Percentiles rank a stretch among this genome's conserved stretches.
Conservation (phyloP, 2,329 filamentous ascomycete genomes). For the Beauveria asiatica region DNA sequence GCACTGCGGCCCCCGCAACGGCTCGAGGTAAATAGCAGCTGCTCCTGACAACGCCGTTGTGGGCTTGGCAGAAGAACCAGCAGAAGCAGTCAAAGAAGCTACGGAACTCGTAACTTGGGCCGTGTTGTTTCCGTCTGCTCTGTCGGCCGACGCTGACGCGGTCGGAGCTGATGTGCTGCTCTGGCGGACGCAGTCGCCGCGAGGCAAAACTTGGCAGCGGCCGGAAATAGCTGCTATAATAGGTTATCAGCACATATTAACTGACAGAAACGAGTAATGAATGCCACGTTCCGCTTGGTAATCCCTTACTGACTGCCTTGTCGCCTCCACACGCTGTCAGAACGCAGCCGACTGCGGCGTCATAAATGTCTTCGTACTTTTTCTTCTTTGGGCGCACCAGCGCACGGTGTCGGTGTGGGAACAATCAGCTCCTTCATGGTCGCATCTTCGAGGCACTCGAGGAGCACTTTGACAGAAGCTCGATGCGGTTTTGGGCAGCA, state of each 20-base stretch:
- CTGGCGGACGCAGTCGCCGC: slow-evolving; percentile 11
- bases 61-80: background rate
- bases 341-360: slow-evolving; percentile 20
- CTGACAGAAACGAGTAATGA: background rate
- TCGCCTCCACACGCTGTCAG: slow-evolving; percentile 20
- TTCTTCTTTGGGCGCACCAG: slow-evolving; percentile 20
- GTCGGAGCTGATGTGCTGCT: slow-evolving; percentile 1
- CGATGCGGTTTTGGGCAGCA: slow-evolving; percentile 14
- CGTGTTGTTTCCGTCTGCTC: background rate
- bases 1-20: background rate
- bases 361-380: slow-evolving; percentile 22
- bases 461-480: slow-evolving; percentile 22
- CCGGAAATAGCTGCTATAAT: slow-evolving; percentile 14
- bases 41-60: background rate
- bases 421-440: slow-evolving; percentile 18
- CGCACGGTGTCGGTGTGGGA: slow-evolving; percentile 17
- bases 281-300: background rate
- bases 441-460: slow-evolving; percentile 21
- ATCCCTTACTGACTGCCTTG: slow-evolving; percentile 19
- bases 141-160: slow-evolving; percentile 6
- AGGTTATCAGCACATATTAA: too few relatives aligned
- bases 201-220: slow-evolving; percentile 13
- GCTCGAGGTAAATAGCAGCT: background rate
- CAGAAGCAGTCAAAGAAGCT: background rate
- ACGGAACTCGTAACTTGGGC: background rate